Conservation (phyloP, 225 moss, liverwort and hornwort species). For the Takakia lepidozioides region DNA sequence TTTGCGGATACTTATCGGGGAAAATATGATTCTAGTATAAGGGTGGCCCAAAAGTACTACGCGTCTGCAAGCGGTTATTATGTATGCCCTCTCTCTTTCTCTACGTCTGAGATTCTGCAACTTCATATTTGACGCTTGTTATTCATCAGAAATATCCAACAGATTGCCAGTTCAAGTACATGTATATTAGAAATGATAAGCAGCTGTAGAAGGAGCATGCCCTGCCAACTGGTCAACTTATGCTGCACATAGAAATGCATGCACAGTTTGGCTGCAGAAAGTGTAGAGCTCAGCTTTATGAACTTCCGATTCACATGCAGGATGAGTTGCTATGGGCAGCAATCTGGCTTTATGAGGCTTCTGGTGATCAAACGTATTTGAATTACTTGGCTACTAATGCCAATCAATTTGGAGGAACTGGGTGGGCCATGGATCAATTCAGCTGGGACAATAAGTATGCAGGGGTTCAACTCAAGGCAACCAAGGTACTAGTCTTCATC, state of each 20-base stretch:
- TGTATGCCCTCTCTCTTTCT: conserved; percentile 12
- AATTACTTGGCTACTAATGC: conserved; percentile 47
- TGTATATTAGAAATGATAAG: too few relatives aligned
- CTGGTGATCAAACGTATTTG: conserved; percentile 43
- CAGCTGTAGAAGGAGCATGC: too few relatives aligned
- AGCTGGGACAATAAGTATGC: conserved; percentile 89
- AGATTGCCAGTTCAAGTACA: too few relatives aligned
- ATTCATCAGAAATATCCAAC: too few relatives aligned
- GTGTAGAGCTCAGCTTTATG: too few relatives aligned
- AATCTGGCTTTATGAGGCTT: conserved; percentile 69
- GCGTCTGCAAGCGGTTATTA: conserved; percentile 61
- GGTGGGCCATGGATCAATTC: conserved; percentile 64
- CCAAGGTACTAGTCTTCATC: too few relatives aligned
- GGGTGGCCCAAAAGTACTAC: conserved; percentile 37
- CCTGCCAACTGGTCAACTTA: too few relatives aligned
- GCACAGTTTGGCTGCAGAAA: too few relatives aligned
- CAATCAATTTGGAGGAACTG: conserved; percentile 33
- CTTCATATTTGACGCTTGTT: too few relatives aligned
- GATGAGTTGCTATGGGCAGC: conserved; percentile 91
- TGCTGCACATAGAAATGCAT: too few relatives aligned
- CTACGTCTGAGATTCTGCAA: not conserved
- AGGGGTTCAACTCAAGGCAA: conserved; percentile 65
- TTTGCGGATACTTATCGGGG: conserved; percentile 83
- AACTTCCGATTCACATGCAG: too few relatives aligned
- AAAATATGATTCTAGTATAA: conserved; percentile 43